Percentiles rank a stretch among this genome's conserved stretches.
These are phyloP conservation scores for Erysimum cheiri DNA, from an alignment of 441 rosid genomes.

Conservation along the genomic window DNA sequence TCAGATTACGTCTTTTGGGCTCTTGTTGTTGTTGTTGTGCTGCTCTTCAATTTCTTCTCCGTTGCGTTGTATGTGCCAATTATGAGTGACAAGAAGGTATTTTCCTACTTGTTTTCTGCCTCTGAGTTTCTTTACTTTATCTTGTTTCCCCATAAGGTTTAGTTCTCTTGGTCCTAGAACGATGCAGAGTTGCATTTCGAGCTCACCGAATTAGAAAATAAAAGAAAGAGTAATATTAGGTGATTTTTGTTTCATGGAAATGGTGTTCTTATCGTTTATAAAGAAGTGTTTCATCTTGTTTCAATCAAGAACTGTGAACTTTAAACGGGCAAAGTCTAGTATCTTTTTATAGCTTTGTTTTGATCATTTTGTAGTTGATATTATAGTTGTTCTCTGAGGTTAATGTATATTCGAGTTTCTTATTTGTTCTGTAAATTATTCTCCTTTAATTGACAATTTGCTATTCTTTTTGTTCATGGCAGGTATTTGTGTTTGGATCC, in stretches of 20 bases:
- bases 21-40: slow-evolving; percentile 11
- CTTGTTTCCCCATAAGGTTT: slow-evolving; percentile 5
- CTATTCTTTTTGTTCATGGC: slow-evolving; percentile 34
- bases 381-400: slow-evolving; percentile 10
- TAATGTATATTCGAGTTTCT: background rate
- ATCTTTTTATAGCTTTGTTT: background rate
- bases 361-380: slow-evolving; percentile 12
- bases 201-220: background rate
- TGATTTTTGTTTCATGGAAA: slow-evolving; percentile 2
- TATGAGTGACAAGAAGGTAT: slow-evolving; percentile 82
- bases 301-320: slow-evolving; percentile 11
- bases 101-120: background rate
- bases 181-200: slow-evolving; percentile 12
- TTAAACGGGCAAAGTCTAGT: slow-evolving; percentile 1
- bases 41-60: slow-evolving; percentile 40
- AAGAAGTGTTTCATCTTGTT: slow-evolving; percentile 10
- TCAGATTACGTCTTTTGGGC: slow-evolving; percentile 33
- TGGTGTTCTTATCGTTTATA: slow-evolving; percentile 6
- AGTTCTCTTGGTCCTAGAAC: slow-evolving; percentile 16
- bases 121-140: background rate
- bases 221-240: background rate
- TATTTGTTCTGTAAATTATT: background rate
- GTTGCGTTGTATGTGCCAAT: slow-evolving; percentile 39
- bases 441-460: slow-evolving; percentile 3
- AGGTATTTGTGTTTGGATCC: slow-evolving; percentile 85